Conservation (phyloP, 257 asterid genomes). For the Ajuga chamaepitys region DNA sequence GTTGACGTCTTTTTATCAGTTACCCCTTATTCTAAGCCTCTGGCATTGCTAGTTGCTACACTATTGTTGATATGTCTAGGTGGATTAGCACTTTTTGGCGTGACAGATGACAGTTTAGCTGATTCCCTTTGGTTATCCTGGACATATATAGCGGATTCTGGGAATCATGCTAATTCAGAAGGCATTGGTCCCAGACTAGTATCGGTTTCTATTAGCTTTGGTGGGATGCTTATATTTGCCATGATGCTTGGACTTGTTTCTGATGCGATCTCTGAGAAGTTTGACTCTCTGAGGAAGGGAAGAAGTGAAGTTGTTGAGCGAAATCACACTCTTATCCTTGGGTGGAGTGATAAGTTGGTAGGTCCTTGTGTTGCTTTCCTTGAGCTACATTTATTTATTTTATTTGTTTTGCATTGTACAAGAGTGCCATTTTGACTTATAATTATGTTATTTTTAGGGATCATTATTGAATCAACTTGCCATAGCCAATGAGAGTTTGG, state of each 20-base stretch:
- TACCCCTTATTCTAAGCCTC: conserved; percentile 79
- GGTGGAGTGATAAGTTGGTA: conserved; percentile 96
- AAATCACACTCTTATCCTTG: conserved; percentile 83
- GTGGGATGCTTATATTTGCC: conserved; percentile 95
- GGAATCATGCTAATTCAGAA: conserved; percentile 78
- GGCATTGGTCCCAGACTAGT: conserved; percentile 72
- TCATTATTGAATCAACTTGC: conserved; percentile 81
- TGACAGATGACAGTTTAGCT: conserved; percentile 64
- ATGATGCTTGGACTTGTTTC: conserved; percentile 97
- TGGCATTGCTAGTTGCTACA: conserved; percentile 74
- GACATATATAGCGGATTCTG: conserved; percentile 78
- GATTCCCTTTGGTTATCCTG: conserved; percentile 84
- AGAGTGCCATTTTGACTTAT: conserved; percentile 9
- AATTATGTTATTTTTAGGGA: conserved; percentile 39
- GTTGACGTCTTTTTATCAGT: conserved; percentile 70
- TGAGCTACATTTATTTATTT: background rate
- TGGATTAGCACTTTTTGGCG: conserved; percentile 79
- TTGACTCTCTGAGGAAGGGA: conserved; percentile 89
- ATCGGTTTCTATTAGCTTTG: conserved; percentile 71
- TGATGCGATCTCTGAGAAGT: conserved; percentile 90
- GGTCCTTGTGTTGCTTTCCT: conserved; percentile 14
- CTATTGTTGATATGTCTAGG: conserved; percentile 65
- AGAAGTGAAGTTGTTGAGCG: conserved; percentile 90
- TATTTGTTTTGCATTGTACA: background rate
- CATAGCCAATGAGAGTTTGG: conserved; percentile 88